Base-by-base conservation (phyloP, 257 asterid genomes). In the Oldenlandia corymbosa region DNA sequence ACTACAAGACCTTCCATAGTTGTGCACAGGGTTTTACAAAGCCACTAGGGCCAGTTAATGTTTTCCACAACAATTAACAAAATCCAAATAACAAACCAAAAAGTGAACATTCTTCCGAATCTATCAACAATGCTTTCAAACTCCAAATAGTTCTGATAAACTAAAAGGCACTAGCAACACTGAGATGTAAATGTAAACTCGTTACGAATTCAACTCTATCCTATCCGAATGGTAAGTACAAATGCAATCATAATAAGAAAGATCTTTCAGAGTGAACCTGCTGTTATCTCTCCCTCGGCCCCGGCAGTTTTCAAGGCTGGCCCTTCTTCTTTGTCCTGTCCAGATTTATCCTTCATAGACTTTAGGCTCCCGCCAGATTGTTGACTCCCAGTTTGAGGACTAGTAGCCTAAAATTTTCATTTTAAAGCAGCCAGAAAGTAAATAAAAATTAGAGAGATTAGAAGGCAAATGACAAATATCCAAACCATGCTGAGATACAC, bases 281-380 rank as follows among this genome's bases (percentile, higher is more conserved):
- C 98, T 68, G 95, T 81, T 72, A 91, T 91, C 75, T 91, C 98
- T 74, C 97, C 97, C 70, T 85, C 98, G 45, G 97, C 85, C 60
- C 98, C 98, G 17, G 97, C 97, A 50, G 84, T 84, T 69, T 92
- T 92, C 80, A 92, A 61, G 39, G 73, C 79, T 2, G 98, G 73
- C 62, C 83, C 91, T 73, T 92, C 95, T 70, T 92, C 98, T 73
- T 87, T 87, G 49, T 87, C 96, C 62, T 80, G 87, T 58, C 64
- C 73, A 59, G 94, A 60, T 67, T 91, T 84, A 73, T 92, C 98
- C 87, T 88, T 92, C 77, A 82, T 79, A 17, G 95, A 75, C 74
- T 92, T 92, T 73, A 86, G 72, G 90, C 85, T 86, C 70, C 95
- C 95, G 18, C 88, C 98, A 76, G 81, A 71, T 75, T 76, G 95